Evolutionary conservation across 768 basidiomycete species (phyloP), one percentile per base, ranked within the genome.

Genomic region (Amanita pallidorosea): DNA sequence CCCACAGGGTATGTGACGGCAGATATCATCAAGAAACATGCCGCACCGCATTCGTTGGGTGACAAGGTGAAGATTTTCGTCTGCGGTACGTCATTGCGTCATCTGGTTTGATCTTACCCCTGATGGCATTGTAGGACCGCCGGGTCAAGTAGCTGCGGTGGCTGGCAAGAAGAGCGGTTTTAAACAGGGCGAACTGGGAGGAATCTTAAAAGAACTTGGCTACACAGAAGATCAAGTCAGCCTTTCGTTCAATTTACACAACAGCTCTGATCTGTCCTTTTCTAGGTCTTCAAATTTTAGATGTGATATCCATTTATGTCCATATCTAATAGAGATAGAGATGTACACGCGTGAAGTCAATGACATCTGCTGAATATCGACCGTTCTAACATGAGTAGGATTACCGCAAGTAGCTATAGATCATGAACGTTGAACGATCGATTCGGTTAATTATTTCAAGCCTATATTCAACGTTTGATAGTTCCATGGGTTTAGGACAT

Each of bases 11-110:
- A 77, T 68, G 72, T 98, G 52, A 79, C 74, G 45, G 65, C 73
- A 47, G 83, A 88, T 40, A 65, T 92, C 46, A 72, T 98, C 60
- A 79, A 82, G 68, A 70, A 85, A 60, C 70, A 91, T 60, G 73
- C 93, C 54, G 75, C 82, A 1, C 71, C 83, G 0, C 66, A 87
- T 18, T 70, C 72, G 8, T 63, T 81, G 13, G 77, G 75, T 7
- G 80, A 88, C 52, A 94, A 92, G 68, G 75, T 90, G 58, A 94
- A 93, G 71, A 67, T 94, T 51, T 88, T 93, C 63, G 68, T 97
- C 20, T 97, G 94, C 61, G 94, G 91, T 81, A 67, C 57, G 81
- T 64, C 49, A 42, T 42, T 27, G 12, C 34, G 4, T 38, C 22
- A 36, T 38, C 31, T 25, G 13, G 1, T 47, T 22, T 20, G 25